Base-by-base conservation (phyloP, 2,329 filamentous ascomycete species). In the Fusarium succisae region DNA sequence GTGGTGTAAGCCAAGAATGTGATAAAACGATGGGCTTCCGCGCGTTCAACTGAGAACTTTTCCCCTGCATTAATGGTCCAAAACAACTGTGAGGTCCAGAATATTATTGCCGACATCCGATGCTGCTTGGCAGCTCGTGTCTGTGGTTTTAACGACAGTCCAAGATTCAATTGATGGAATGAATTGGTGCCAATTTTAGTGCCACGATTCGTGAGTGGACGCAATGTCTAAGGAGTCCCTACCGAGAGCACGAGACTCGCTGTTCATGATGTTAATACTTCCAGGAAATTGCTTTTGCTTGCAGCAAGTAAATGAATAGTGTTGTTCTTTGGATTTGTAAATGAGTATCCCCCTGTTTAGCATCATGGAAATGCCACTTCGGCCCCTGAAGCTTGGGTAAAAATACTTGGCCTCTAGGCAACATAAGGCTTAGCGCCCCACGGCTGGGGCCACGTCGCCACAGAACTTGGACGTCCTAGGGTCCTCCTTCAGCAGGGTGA, bases 1-100 rank as follows among this genome's bases (percentile, higher is more conserved):
- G 12, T 44, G 35, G 20, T 53, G 18, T 8, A 53, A 48, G 51
- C 48, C 48, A 39, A 75, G 59, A 62, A 62, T 18, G 20, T 12
- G 83, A 77, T 75, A 77, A 9, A 9, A 83, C 32, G 13, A 84
- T 79, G 13, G 15, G 74, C 78, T 22, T 65, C 50, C 20, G 79
- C 70, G 24, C 81, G 79, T 12, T 57, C 48, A 22, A 63, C 62
- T 14, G 74, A 39, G 37, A 32, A 51, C 30, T 62, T 30, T 6
- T 54, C 66, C 32, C 70, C 66, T 28, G 76, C 72, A 54, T 82
- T 78, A 30, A 82, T 67, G 69, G 83, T 83, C 80, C 80, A 82
- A 81, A 32, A 78, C 64, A 12, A 82, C 63, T 37, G 66, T 72
- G 32, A 74, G 65, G 37, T 58, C 63, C 55, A 74, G 48, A 70